Conservation (phyloP, 1,284 basidiomycete species). For the Tilletia setariae region DNA sequence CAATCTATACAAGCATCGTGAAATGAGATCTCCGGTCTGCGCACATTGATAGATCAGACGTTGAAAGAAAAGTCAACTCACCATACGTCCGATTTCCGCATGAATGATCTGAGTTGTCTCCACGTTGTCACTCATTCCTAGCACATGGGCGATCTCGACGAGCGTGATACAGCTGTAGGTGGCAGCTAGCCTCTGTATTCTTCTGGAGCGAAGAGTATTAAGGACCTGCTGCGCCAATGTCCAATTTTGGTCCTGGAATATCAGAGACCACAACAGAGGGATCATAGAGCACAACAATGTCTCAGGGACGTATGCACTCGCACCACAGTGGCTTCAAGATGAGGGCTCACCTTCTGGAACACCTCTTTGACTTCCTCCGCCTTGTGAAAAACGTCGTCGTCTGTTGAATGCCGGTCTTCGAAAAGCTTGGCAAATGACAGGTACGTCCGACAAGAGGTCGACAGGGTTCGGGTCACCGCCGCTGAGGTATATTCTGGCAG, state of each 20-base stretch:
- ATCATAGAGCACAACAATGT: no score
- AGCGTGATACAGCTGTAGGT: slow-evolving; percentile 74
- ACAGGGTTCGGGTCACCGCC: slow-evolving; percentile 22
- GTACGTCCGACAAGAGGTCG: slow-evolving; percentile 26
- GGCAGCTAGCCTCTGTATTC: slow-evolving; percentile 70
- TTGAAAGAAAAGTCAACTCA: slow-evolving; percentile 55
- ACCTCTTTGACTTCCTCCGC: slow-evolving; percentile 24
- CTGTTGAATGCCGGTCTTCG: slow-evolving; percentile 18
- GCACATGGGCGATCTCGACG: slow-evolving; percentile 65
- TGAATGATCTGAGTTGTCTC: slow-evolving; percentile 60
- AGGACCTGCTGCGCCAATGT: slow-evolving; percentile 68
- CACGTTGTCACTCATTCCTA: slow-evolving; percentile 59
- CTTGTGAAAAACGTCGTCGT: slow-evolving; percentile 8
- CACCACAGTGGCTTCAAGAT: no score
- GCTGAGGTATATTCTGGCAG: slow-evolving; percentile 27
- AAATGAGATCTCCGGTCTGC: neutral
- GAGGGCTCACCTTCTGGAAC: slow-evolving; percentile 22
- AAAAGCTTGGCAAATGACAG: slow-evolving; percentile 23
- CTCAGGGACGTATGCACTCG: no score
- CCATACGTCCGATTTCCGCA: slow-evolving; percentile 68
- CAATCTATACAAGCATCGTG: neutral
- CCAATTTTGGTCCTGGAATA: slow-evolving; percentile 67
- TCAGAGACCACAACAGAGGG: no score
- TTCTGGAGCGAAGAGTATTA: slow-evolving; percentile 68
- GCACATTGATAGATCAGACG: neutral